Evolutionary conservation across 306 rosid genomes (phyloP).

Genomic region (Medicago arabica): DNA sequence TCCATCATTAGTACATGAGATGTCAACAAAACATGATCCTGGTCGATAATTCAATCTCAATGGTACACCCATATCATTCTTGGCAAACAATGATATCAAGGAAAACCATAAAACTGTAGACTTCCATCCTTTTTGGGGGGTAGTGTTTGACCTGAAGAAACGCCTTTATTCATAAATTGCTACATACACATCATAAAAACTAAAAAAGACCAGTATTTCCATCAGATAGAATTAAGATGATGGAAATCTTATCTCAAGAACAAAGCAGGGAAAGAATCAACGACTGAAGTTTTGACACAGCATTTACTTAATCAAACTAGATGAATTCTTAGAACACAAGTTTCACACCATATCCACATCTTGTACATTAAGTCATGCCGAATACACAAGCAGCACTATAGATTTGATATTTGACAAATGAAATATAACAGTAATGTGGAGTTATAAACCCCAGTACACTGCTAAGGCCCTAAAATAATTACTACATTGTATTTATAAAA

Average conservation of each 20-base stretch:
- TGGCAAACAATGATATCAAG: constrained; percentile 80
- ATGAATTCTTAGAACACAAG: constrained; percentile 16
- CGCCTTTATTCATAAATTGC: constrained; percentile 26
- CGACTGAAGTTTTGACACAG: constrained; percentile 26
- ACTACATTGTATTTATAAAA: constrained; percentile 3
- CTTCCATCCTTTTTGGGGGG: constrained; percentile 61
- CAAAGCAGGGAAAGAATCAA: constrained; percentile 16
- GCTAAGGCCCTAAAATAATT: constrained; percentile 8
- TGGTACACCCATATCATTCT: constrained; percentile 71
- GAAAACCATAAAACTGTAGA: constrained; percentile 82
- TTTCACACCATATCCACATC: constrained; percentile 30
- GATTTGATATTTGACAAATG: constrained; percentile 14
- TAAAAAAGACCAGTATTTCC: constrained; percentile 31
- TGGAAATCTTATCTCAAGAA: constrained; percentile 20
- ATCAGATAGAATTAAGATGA: constrained; percentile 37
- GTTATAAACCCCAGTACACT: constrained; percentile 20
- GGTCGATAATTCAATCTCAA: constrained; percentile 74
- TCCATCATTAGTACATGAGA: constrained; percentile 67
- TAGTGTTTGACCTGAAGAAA: constrained; percentile 72
- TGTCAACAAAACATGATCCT: constrained; percentile 79
- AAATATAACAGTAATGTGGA: constrained; percentile 20
- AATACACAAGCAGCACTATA: constrained; percentile 22
- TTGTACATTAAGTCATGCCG: constrained; percentile 4
- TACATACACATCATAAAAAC: constrained; percentile 23
- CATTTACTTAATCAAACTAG: constrained; percentile 34